phyloP scores from a whole-genome alignment of 495 filamentous ascomycete species.

The Lasiosphaeria hispida region DNA sequence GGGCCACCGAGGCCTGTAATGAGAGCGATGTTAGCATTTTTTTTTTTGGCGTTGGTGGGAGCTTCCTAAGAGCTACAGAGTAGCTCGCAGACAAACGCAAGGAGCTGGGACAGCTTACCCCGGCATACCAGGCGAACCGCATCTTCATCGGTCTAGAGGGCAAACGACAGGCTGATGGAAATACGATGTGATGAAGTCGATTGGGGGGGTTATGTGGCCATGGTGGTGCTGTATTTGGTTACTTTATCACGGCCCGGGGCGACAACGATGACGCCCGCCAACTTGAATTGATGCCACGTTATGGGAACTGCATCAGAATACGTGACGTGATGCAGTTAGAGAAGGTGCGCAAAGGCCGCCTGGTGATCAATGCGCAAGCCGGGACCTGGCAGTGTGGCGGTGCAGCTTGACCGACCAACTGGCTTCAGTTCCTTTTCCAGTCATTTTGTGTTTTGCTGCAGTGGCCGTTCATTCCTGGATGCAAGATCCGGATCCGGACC shows the following conservation, averaged over 20 bases:
- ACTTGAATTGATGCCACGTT: constrained; percentile 43
- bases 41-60: neutral
- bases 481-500: too few relatives aligned
- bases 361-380: neutral
- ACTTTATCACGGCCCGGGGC: neutral
- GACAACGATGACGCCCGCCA: constrained; percentile 13
- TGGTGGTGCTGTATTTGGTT: constrained; percentile 9
- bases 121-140: constrained; percentile 57
- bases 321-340: constrained; percentile 12
- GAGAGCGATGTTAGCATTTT: constrained; percentile 16
- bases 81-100: neutral
- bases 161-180: constrained; percentile 10
- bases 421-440: too few relatives aligned
- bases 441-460: too few relatives aligned
- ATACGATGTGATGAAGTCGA: constrained; percentile 15
- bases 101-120: constrained; percentile 41
- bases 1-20: constrained; percentile 25
- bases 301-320: constrained; percentile 15
- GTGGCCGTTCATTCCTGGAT: too few relatives aligned
- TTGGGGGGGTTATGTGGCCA: constrained; percentile 24
- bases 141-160: constrained; percentile 37
- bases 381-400: neutral
- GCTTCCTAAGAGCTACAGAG: too few relatives aligned
- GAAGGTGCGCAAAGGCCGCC: constrained; percentile 4
- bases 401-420: neutral